Evolutionary conservation across 768 basidiomycete genomes (phyloP).

Genomic region (Auriscalpium vulgare): DNA sequence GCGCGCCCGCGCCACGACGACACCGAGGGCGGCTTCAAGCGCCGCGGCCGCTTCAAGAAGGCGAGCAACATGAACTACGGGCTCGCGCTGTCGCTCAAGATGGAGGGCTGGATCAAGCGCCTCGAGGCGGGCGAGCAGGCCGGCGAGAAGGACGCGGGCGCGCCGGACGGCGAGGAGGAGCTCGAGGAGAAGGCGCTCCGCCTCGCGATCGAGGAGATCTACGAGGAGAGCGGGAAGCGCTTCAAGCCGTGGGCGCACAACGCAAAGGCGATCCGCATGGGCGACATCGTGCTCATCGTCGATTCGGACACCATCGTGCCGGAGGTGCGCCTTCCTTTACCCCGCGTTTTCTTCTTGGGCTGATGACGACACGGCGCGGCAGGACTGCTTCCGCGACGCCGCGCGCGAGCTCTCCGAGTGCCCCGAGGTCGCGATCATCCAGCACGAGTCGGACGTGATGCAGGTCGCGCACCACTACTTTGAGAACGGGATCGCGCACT

Average conservation of each 20-base stretch:
- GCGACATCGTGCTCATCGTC: conserved; percentile 73
- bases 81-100: conserved; percentile 54
- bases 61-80: conserved; percentile 90
- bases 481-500: conserved; percentile 84
- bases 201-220: conserved; percentile 68
- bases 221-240: conserved; percentile 43
- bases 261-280: conserved; percentile 65
- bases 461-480: conserved; percentile 87
- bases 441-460: conserved; percentile 89
- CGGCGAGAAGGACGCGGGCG: conserved; percentile 25
- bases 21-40: conserved; percentile 59
- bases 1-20: conserved; percentile 68
- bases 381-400: conserved; percentile 87
- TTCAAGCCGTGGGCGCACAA: conserved; percentile 77
- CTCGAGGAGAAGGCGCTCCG: conserved; percentile 70
- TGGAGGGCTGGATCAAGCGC: conserved; percentile 41
- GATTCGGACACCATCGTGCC: conserved; percentile 79
- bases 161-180: conserved; percentile 35
- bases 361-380: background rate
- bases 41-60: conserved; percentile 90
- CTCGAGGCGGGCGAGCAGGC: conserved; percentile 34
- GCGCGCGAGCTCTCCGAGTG: conserved; percentile 78
- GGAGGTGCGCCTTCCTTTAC: conserved; percentile 34
- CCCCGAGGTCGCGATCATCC: conserved; percentile 82
- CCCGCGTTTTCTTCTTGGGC: background rate